Percentiles rank a stretch among this genome's conserved stretches.
These are phyloP conservation scores for Aeschynomene evenia DNA, from an alignment of 306 rosid species.

Conservation along the genomic window DNA sequence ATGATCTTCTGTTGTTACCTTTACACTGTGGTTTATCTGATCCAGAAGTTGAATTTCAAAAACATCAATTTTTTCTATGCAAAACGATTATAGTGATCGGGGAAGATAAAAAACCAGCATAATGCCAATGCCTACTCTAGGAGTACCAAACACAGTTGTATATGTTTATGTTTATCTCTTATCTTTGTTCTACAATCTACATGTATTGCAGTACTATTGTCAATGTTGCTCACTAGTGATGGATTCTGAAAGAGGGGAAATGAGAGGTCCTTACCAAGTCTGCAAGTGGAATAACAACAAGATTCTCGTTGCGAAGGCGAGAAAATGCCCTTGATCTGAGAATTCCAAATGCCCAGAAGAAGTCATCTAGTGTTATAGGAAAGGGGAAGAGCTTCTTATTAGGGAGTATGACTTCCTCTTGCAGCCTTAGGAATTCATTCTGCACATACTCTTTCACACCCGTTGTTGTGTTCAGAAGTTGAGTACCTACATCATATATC, in stretches of 20 bases:
- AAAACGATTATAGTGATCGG: neutral
- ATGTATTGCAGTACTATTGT: slow-evolving; percentile 3
- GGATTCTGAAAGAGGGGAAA: slow-evolving; percentile 18
- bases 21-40: slow-evolving; percentile 84
- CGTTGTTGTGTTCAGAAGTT: slow-evolving; percentile 80
- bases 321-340: slow-evolving; percentile 96
- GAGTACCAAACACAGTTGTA: slow-evolving; percentile 10
- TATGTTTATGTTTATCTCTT: slow-evolving; percentile 10
- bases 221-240: neutral
- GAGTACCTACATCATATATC: slow-evolving; percentile 70
- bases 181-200: slow-evolving; percentile 6
- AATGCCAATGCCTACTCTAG: neutral
- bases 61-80: slow-evolving; percentile 5
- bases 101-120: slow-evolving; percentile 11
- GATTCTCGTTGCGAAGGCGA: slow-evolving; percentile 77
- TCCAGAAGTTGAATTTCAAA: slow-evolving; percentile 22
- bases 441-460: slow-evolving; percentile 80
- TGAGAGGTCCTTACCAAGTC: slow-evolving; percentile 67
- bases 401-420: slow-evolving; percentile 74
- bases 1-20: slow-evolving; percentile 75
- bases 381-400: slow-evolving; percentile 74
- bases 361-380: slow-evolving; percentile 80
- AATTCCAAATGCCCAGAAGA: slow-evolving; percentile 96
- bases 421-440: slow-evolving; percentile 68
- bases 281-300: slow-evolving; percentile 80